A percentile compares a stretch with the other conserved stretches of the same genome.
These are phyloP conservation scores for Candida glaebosa DNA, from an alignment of 805 yeast genomes.

Conservation along the genomic window DNA sequence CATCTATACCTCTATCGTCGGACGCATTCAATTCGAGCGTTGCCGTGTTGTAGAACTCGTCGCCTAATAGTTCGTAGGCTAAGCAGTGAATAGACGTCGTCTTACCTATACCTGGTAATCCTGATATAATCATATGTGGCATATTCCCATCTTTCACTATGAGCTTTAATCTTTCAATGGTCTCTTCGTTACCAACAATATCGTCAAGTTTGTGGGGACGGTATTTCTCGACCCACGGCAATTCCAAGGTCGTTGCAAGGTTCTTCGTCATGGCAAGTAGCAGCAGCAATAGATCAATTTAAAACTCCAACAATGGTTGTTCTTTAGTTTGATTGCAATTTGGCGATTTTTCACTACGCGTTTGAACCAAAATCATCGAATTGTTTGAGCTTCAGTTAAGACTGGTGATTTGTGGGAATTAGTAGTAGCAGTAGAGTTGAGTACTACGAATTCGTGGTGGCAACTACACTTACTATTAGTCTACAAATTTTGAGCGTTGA, in stretches of 20 bases:
- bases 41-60: slow-evolving; percentile 66
- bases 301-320: slow-evolving; percentile 31
- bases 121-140: slow-evolving; percentile 96
- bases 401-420: no score
- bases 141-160: slow-evolving; percentile 92
- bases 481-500: no score
- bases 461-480: no score
- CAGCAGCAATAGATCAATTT: neutral
- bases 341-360: slow-evolving; percentile 32
- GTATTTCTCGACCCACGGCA: slow-evolving; percentile 84
- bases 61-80: slow-evolving; percentile 78
- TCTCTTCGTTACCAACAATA: slow-evolving; percentile 91
- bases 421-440: no score
- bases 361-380: slow-evolving; percentile 16
- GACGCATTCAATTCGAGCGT: slow-evolving; percentile 92
- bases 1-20: slow-evolving; percentile 97
- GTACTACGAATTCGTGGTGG: no score
- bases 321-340: slow-evolving; percentile 45
- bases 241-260: slow-evolving; percentile 21
- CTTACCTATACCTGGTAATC: slow-evolving; percentile 96
- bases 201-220: slow-evolving; percentile 78
- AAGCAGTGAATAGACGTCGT: slow-evolving; percentile 91
- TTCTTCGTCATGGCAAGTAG: slow-evolving; percentile 1
- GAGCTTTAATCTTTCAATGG: slow-evolving; percentile 75
- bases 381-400: no score